These are phyloP conservation scores for Primulina huaijiensis DNA, from an alignment of 257 asterid species.

Conservation along the genomic window DNA sequence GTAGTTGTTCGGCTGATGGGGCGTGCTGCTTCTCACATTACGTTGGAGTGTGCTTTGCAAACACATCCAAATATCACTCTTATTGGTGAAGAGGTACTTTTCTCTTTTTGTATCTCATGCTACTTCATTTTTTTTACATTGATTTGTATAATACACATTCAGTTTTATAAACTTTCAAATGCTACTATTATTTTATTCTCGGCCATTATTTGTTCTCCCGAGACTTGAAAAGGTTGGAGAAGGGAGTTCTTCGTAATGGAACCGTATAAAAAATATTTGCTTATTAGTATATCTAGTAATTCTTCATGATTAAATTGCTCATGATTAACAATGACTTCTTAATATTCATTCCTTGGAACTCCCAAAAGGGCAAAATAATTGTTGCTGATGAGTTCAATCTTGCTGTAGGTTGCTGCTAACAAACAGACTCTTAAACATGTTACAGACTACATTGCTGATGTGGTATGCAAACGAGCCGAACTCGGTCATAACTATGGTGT, in stretches of 20 bases:
- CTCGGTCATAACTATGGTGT: conserved; percentile 70
- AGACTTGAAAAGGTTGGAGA: too few relatives aligned
- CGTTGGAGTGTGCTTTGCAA: conserved; percentile 76
- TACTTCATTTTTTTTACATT: too few relatives aligned
- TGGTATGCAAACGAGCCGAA: conserved; percentile 63
- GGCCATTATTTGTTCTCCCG: too few relatives aligned
- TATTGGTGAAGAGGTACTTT: conserved; percentile 74
- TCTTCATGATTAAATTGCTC: background rate
- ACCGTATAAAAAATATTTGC: background rate
- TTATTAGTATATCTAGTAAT: background rate
- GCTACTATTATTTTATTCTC: background rate
- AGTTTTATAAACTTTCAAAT: background rate
- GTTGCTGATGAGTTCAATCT: conserved; percentile 7
- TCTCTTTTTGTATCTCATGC: conserved; percentile 2
- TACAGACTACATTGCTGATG: conserved; percentile 61
- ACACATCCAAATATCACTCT: conserved; percentile 76
- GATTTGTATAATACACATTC: too few relatives aligned
- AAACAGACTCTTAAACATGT: conserved; percentile 64
- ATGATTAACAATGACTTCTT: conserved; percentile 1
- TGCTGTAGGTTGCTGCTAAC: conserved; percentile 60
- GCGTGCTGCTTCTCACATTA: conserved; percentile 81
- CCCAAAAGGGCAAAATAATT: background rate
- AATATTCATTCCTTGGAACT: conserved; percentile 1
- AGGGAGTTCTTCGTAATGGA: background rate
- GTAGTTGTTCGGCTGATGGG: conserved; percentile 84